phyloP scores from a whole-genome alignment of 2,329 filamentous ascomycete genomes.

The Scytalidium sp. region DNA sequence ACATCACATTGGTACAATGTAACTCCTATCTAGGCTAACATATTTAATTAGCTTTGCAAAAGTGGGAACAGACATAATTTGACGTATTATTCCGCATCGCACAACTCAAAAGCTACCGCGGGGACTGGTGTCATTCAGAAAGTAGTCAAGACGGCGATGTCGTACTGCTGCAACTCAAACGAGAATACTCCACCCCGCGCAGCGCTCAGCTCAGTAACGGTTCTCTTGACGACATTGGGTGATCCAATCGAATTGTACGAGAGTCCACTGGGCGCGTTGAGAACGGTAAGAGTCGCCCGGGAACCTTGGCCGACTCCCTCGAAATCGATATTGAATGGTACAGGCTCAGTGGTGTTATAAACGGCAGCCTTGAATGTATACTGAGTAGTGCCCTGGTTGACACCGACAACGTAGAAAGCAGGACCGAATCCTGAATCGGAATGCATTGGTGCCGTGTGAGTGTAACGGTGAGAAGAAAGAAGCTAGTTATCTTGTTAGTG shows the following conservation, averaged over 20 bases:
- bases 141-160: constrained; percentile 10
- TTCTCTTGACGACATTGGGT: constrained; percentile 1
- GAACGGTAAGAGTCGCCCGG: constrained; percentile 39
- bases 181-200: neutral
- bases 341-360: constrained; percentile 46
- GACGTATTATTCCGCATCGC: too few species aligned
- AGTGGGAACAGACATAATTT: too few species aligned
- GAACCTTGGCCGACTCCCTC: constrained; percentile 35
- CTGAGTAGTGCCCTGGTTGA: constrained; percentile 36
- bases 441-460: constrained; percentile 40
- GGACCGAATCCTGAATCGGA: constrained; percentile 34
- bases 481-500: constrained; percentile 25
- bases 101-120: too few species aligned
- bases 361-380: constrained; percentile 48
- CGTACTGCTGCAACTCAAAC: constrained; percentile 2
- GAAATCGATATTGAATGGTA: constrained; percentile 42
- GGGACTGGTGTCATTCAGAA: neutral
- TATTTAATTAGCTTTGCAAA: too few species aligned
- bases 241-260: constrained; percentile 2
- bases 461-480: constrained; percentile 41
- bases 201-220: neutral
- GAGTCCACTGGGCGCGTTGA: constrained; percentile 30
- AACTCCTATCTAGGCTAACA: too few species aligned
- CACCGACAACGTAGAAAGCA: constrained; percentile 46
- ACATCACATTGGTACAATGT: too few species aligned